Evolutionary conservation across 148 eudicot species (phyloP), one percentile per base, ranked within the genome.

Genomic region (Agrostemma githago): DNA sequence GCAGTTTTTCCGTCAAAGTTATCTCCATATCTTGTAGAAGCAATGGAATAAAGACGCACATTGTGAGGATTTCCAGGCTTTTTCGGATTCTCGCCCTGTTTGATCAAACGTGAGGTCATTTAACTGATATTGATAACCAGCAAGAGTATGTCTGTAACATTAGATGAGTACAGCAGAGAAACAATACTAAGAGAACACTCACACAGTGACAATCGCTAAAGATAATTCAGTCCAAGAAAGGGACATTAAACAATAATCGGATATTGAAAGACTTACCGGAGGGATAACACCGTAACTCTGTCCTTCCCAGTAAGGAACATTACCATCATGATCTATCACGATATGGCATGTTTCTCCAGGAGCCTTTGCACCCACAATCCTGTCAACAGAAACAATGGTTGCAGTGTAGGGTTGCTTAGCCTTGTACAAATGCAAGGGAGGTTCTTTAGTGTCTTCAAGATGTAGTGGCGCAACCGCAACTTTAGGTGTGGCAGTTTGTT

Each of bases 311-410:
- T 90, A 93, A 48, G 98, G 98, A 65, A 93, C 90, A 79, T 89
- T 90, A 79, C 98, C 98, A 58, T 82, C 94, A 62, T 93, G 98
- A 79, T 93, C 93, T 71, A 93, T 93, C 71, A 93, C 98, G 73
- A 93, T 86, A 75, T 93, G 98, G 81, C 98, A 90, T 66, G 96
- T 90, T 84, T 93, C 98, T 79, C 98, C 98, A 5, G 96, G 96
- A 80, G 98, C 98, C 73, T 84, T 85, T 8, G 93, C 93, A 39
- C 98, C 98, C 40, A 93, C 98, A 78, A 90, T 63, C 84, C 98
- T 89, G 74, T 93, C 96, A 78, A 93, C 93, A 68, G 98, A 93
- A 54, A 89, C 93, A 71, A 93, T 88, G 71, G 98, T 92, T 72
- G 86, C 98, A 11, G 86, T 84, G 77, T 93, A 93, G 0, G 98